phyloP scores from a whole-genome alignment of 768 basidiomycete species.

The Zangia roseola region DNA sequence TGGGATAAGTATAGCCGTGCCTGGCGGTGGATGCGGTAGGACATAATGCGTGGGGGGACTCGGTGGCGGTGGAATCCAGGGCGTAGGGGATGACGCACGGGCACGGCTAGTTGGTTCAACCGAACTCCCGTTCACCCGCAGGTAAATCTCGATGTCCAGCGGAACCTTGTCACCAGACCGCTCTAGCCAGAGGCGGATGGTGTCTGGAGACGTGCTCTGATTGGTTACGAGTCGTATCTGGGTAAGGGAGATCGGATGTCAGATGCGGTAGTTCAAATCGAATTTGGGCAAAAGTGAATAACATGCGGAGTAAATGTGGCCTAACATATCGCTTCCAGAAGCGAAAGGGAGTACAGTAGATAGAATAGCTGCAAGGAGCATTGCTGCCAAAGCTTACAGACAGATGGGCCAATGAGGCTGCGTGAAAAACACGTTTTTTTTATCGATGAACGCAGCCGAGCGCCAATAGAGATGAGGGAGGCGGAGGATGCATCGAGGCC shows the following conservation, averaged over 20 bases:
- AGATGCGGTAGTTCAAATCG: background rate
- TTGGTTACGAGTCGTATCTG: slow-evolving; percentile 76
- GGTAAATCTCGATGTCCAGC: slow-evolving; percentile 77
- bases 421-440: slow-evolving; percentile 10
- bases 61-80: slow-evolving; percentile 31
- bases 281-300: slow-evolving; percentile 1
- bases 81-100: slow-evolving; percentile 30
- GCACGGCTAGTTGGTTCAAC: slow-evolving; percentile 20
- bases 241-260: slow-evolving; percentile 9
- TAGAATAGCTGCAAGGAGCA: background rate
- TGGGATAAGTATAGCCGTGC: slow-evolving; percentile 31
- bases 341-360: background rate
- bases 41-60: slow-evolving; percentile 41
- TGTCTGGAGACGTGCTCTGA: slow-evolving; percentile 70
- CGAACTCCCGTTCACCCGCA: slow-evolving; percentile 47
- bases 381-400: slow-evolving; percentile 1
- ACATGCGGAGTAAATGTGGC: slow-evolving; percentile 2
- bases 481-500: slow-evolving; percentile 3
- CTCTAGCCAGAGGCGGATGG: slow-evolving; percentile 80
- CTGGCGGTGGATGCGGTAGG: slow-evolving; percentile 28
- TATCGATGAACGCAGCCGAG: slow-evolving; percentile 15
- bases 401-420: background rate
- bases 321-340: background rate
- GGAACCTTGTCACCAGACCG: slow-evolving; percentile 69
- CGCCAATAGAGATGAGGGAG: slow-evolving; percentile 13